Evolutionary conservation across 768 basidiomycete species (phyloP), one percentile per base, ranked within the genome.

Genomic region (Favolaschia claudopus): DNA sequence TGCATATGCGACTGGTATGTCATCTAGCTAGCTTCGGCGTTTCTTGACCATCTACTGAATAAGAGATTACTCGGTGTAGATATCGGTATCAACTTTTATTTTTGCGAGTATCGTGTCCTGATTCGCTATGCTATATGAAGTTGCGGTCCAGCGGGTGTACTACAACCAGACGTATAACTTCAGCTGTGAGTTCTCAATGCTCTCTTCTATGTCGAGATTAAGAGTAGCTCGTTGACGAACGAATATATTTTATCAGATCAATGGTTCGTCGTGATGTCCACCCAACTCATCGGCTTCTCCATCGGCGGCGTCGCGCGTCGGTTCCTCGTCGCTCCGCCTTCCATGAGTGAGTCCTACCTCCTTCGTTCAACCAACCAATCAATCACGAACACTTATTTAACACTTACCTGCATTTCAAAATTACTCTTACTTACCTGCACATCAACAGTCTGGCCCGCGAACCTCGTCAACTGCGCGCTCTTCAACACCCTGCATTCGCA

Each of bases 401-500:
- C n/a, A 25, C 14, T 52, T 20, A 27, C 53, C 15, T 43, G 83
- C 58, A 82, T 78, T 69, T 62, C 12, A n/a, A n/a, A n/a, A n/a
- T n/a, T n/a, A n/a, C n/a, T n/a, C n/a, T 25, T 72, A 3, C 72
- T 71, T 27, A 74, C 13, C 19, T 31, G 3, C 15, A n/a, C n/a
- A n/a, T n/a, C n/a, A n/a, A n/a, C 77, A 89, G 89, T 93, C 69
- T 93, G 92, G 91, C 92, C 92, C 0, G 72, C 78, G 14, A 87
- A 89, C 55, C 80, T 93, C 20, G 89, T 92, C 37, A 86, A 82
- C 14, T 92, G 91, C 66, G 89, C 80, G 0, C 74, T 84, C 15
- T 92, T 94, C 78, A 94, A 93, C 71, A 93, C 92, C 1, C 80
- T 94, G 0, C 92, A 94, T 72, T 85, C 87, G 0, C 85, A 89